Conservation (phyloP, 805 yeast species). For the Metschnikowia continentalis region DNA sequence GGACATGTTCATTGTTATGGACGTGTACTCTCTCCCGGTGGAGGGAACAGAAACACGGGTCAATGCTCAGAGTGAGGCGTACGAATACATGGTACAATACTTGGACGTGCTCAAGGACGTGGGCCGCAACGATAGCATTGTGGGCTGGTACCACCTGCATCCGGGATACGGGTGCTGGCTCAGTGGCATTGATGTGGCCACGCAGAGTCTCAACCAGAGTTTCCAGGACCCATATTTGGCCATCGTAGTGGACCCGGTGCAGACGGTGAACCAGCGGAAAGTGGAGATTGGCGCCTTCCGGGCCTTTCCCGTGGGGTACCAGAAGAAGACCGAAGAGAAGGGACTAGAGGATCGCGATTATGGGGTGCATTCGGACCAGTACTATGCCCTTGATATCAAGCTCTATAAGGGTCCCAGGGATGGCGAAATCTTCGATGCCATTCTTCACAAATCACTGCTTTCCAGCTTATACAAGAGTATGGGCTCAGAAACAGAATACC, state of each 20-base stretch:
- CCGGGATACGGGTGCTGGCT: slow-evolving; percentile 98
- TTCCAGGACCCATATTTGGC: slow-evolving; percentile 93
- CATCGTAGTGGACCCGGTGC: slow-evolving; percentile 79
- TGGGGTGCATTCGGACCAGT: slow-evolving; percentile 67
- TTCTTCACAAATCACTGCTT: slow-evolving; percentile 24
- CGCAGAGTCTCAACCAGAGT: slow-evolving; percentile 79
- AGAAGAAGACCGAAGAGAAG: slow-evolving; percentile 2
- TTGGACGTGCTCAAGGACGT: slow-evolving; percentile 51
- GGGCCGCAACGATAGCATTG: slow-evolving; percentile 57
- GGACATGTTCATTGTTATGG: slow-evolving; percentile 62
- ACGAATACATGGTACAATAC: slow-evolving; percentile 90
- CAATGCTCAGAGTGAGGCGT: slow-evolving; percentile 89
- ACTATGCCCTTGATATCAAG: slow-evolving; percentile 62
- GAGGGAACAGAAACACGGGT: slow-evolving; percentile 96
- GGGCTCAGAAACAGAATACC: slow-evolving; percentile 3
- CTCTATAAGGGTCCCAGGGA: slow-evolving; percentile 55
- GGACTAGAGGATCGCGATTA: slow-evolving; percentile 41
- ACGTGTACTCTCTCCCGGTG: slow-evolving; percentile 84
- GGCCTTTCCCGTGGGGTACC: slow-evolving; percentile 48
- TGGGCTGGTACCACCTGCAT: slow-evolving; percentile 97
- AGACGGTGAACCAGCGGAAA: slow-evolving; percentile 55
- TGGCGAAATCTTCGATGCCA: slow-evolving; percentile 29
- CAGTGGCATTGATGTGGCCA: slow-evolving; percentile 87
- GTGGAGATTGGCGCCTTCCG: slow-evolving; percentile 89
- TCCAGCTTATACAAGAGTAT: slow-evolving; percentile 11